Conservation (phyloP, 768 basidiomycete genomes). For the Pisolithus orientalis region DNA sequence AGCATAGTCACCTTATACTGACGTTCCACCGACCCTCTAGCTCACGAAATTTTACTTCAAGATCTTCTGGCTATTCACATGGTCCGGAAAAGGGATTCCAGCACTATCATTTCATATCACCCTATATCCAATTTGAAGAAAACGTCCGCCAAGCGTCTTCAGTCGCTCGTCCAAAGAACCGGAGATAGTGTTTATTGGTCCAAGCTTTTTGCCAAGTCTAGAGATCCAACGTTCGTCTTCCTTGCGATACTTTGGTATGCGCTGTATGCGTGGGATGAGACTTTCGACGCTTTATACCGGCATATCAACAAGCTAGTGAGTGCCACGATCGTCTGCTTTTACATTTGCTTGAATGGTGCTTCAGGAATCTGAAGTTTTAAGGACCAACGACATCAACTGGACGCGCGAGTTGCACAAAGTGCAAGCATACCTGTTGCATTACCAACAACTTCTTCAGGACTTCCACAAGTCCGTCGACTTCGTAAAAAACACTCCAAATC, state of each 20-base stretch:
- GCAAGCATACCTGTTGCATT: constrained; percentile 53
- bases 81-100: constrained; percentile 23
- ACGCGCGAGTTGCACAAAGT: constrained; percentile 52
- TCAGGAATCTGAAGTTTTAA: constrained; percentile 40
- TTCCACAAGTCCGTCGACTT: constrained; percentile 49
- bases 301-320: constrained; percentile 27
- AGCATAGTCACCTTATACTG: not conserved
- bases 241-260: constrained; percentile 46
- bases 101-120: constrained; percentile 11
- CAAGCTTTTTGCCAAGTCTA: constrained; percentile 4
- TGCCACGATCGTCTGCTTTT: not conserved
- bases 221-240: constrained; percentile 46
- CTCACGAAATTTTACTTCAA: constrained; percentile 9
- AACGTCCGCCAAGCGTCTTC: constrained; percentile 3
- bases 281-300: constrained; percentile 38
- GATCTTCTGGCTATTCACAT: constrained; percentile 47
- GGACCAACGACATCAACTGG: constrained; percentile 30
- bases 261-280: constrained; percentile 51
- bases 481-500: constrained; percentile 43
- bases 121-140: not conserved
- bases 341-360: not conserved
- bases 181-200: constrained; percentile 7
- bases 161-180: constrained; percentile 4
- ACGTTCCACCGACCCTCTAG: not conserved
- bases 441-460: constrained; percentile 48